Evolutionary conservation across 345 rosid genomes (phyloP), one percentile per base, ranked within the genome.

Genomic region (Citrus hindsii): DNA sequence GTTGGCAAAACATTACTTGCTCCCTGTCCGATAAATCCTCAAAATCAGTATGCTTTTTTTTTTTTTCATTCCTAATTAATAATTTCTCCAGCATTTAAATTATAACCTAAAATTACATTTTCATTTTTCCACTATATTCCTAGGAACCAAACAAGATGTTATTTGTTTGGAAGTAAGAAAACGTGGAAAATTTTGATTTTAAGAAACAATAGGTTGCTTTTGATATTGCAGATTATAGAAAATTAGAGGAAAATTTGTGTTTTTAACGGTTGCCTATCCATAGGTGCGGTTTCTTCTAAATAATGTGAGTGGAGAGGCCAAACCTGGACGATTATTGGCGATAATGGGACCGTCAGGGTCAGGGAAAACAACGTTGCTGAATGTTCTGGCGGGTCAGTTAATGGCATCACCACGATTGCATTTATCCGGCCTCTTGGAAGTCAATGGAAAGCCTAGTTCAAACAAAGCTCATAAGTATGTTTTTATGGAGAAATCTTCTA

Each of bases 331-430:
- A 77, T 87, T 96, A 81, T 88, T 93, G 42, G 99, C 99, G 24
- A 88, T 92, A 51, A 96, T 96, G 99, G 98, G 99, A 3, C 95
- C 99, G 6, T 94, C 99, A 7, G 99, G 99, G 19, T 96, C 99
- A n/a, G 99, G 99, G 70, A 96, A 93, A 82, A 96, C 99, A 35
- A 92, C 99, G 4, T 82, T 96, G 88, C 92, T 96, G 40, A 96
- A 96, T 77, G 93, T 96, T 85, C 83, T 96, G 58, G 98, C 97
- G 0, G 95, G 97, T 56, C 99, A 94, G 87, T 82, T 94, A 12
- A 65, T 75, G 79, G 90, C 90, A 2, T 92, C 94, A 0, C 91
- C 94, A 5, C 89, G 86, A 55, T 66, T 94, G 82, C 90, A 84
- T 80, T 85, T 96, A 75, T 96, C 99, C 0, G 99, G 99, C n/a